Evolutionary conservation across 768 basidiomycete genomes (phyloP).

Genomic region (Cystofilobasidium capitatum): DNA sequence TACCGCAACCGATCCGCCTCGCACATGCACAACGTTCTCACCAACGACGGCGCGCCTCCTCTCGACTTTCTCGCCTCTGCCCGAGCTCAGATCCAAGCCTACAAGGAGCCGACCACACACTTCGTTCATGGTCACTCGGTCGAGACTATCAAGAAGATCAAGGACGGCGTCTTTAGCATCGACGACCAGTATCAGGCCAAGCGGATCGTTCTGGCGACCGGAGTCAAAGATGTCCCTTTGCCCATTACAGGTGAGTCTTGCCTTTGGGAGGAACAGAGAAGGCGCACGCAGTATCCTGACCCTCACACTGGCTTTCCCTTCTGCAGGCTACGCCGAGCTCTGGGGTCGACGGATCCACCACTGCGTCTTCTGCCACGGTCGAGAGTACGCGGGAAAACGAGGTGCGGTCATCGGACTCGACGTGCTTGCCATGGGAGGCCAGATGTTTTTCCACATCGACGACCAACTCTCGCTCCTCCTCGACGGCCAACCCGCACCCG

Average conservation of each 20-base stretch:
- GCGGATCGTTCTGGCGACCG: slow-evolving; percentile 32
- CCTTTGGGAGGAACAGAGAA: no score
- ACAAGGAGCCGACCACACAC: not conserved
- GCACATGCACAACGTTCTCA: slow-evolving; percentile 1
- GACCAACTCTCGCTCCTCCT: not conserved
- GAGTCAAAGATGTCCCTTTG: slow-evolving; percentile 29
- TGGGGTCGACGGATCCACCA: slow-evolving; percentile 32
- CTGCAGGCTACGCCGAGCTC: slow-evolving; percentile 28
- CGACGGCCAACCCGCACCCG: not conserved
- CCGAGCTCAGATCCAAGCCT: slow-evolving; percentile 13
- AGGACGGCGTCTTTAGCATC: slow-evolving; percentile 27
- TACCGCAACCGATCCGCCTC: not conserved
- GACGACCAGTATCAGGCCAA: slow-evolving; percentile 23
- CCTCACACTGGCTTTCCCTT: not conserved
- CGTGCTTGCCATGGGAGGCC: not conserved
- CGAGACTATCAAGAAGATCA: not conserved
- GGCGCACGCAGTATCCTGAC: no score
- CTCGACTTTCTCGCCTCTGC: not conserved
- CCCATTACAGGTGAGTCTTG: slow-evolving; percentile 29
- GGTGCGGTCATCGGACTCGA: not conserved
- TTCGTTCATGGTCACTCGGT: not conserved
- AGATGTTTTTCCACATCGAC: not conserved
- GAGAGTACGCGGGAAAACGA: slow-evolving; percentile 18
- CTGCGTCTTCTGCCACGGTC: slow-evolving; percentile 35
- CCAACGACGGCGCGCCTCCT: not conserved